Evolutionary conservation across 352 stramenopile species (phyloP), one percentile per base, ranked within the genome.

Genomic region (Phytophthora idaei): DNA sequence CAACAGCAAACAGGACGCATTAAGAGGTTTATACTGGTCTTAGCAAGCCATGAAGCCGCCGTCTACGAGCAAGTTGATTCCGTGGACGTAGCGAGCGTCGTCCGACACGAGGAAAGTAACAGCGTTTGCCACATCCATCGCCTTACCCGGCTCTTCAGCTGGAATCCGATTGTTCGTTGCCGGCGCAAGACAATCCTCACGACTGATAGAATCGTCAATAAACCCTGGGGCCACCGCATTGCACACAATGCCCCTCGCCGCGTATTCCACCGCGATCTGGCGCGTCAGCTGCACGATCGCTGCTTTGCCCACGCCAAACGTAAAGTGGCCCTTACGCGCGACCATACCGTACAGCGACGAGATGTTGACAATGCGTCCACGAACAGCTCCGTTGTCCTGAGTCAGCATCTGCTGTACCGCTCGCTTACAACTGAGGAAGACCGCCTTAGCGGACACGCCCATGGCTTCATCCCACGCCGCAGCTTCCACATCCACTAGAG

Each of bases 381-480:
- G 80, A 28, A 92, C 72, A 2, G 60, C 70, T 49, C 49, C 68
- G 37, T 84, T 85, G 58, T 92, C 80, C 46, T 90, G 83, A 11
- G 63, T 73, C 12, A 92, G 59, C 59, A 92, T 77, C 69, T 89
- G 79, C 64, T 84, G 67, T 25, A 92, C 58, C 9, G 78, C 81
- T 39, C 81, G 80, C 67, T 90, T 88, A 74, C 83, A 89, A 69
- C 79, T 90, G 6, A 90, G 61, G 57, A 92, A 90, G 6, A 86
- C 80, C 0, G 78, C 68, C 61, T 90, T 91, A 11, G 80, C 78
- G 32, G 81, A 86, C 15, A 89, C 73, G 46, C 79, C 81, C 66
- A 92, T 76, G 36, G 79, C 74, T 57, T 79, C 73, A 49, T 90
- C 81, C 81, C 81, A 90, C 21, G 72, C 69, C 1, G 74, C 64